phyloP scores from a whole-genome alignment of 73 alveolate genomes.

The Blepharisma stoltei region DNA sequence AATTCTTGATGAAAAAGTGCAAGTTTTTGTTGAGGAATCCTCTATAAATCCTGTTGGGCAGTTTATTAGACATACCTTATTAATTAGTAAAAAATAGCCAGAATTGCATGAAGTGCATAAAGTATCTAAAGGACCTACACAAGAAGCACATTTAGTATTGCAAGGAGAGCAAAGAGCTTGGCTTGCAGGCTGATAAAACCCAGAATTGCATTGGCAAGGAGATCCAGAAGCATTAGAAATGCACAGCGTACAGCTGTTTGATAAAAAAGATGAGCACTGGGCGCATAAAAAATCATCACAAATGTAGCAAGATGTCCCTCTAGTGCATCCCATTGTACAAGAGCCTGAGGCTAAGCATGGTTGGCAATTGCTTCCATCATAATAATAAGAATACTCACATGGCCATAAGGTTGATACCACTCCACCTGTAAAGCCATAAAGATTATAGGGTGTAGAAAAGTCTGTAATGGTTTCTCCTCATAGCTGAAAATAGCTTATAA shows the following conservation, averaged over 20 bases:
- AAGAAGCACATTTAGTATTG: background rate
- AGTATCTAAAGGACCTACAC: too few species aligned
- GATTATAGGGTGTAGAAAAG: too few species aligned
- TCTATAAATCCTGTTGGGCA: conserved; percentile 7
- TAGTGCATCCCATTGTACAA: too few species aligned
- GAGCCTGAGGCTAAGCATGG: too few species aligned
- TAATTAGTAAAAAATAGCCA: background rate
- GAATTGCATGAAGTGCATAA: background rate
- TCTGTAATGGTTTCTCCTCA: too few species aligned
- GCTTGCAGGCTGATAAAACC: background rate
- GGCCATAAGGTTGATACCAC: too few species aligned
- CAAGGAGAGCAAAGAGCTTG: background rate
- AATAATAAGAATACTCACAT: too few species aligned
- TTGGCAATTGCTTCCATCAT: too few species aligned
- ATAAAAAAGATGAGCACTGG: background rate
- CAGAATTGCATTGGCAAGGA: background rate
- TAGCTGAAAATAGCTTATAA: too few species aligned
- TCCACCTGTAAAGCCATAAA: too few species aligned
- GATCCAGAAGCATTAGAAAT: conserved; percentile 21
- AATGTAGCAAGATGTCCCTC: too few species aligned
- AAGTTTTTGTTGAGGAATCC: background rate
- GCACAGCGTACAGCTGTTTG: background rate
- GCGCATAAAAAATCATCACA: too few species aligned
- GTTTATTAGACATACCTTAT: background rate
- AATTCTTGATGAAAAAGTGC: background rate